These are phyloP conservation scores for Polytrichum commune DNA, from an alignment of 225 moss, liverwort and hornwort species.

Conservation along the genomic window DNA sequence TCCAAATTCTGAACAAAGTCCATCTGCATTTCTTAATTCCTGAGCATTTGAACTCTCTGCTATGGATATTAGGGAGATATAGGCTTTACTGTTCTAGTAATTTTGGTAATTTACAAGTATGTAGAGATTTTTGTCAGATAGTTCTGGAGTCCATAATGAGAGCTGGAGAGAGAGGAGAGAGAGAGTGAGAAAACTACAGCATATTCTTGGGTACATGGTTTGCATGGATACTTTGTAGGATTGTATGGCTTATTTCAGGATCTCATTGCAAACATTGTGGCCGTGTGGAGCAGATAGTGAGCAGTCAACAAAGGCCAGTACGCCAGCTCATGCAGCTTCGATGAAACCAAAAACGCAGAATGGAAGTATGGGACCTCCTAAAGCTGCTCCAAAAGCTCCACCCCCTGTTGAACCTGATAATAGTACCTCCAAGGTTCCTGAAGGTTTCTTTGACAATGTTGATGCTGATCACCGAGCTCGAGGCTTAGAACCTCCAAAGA, in stretches of 20 bases:
- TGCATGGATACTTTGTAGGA: no score
- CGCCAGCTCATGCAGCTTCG: conserved; percentile 17
- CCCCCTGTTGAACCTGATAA: conserved; percentile 17
- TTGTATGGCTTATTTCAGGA: no score
- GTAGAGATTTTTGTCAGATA: no score
- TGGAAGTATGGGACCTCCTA: conserved; percentile 23
- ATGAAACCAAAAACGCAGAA: conserved; percentile 13
- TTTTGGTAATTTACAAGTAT: no score
- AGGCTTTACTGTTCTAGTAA: neutral
- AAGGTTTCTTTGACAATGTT: conserved; percentile 94
- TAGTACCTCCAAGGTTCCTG: conserved; percentile 53
- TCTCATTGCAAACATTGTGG: neutral
- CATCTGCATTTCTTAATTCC: neutral
- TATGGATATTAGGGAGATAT: neutral
- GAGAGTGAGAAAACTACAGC: no score
- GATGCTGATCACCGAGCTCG: conserved; percentile 92
- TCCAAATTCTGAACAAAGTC: neutral
- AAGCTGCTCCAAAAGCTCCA: conserved; percentile 16
- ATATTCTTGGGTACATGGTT: no score
- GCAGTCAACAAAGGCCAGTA: conserved; percentile 17
- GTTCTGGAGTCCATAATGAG: no score
- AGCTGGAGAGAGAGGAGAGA: no score
- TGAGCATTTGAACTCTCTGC: no score
- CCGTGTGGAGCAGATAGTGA: conserved; percentile 30
- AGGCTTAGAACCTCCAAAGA: conserved; percentile 83